These are phyloP conservation scores for Fusarium torulosum DNA, from an alignment of 2,329 filamentous ascomycete species.

Conservation along the genomic window DNA sequence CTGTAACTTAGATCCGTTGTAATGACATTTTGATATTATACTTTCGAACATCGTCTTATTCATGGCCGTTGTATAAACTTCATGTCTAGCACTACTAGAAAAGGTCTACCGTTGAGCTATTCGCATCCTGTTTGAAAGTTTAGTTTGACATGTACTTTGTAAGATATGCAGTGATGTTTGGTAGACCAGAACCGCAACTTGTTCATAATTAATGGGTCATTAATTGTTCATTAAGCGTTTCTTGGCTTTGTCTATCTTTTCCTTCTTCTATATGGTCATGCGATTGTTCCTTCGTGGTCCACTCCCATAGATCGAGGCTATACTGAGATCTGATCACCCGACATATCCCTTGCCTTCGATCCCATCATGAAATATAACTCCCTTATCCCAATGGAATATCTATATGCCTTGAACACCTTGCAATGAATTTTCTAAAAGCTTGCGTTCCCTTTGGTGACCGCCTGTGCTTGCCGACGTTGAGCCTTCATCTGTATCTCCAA, in stretches of 20 bases:
- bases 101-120: no score
- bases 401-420: background rate
- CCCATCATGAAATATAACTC: background rate
- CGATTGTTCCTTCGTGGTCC: background rate
- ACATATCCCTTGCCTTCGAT: background rate
- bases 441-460: background rate
- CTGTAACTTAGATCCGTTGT: slow-evolving; percentile 36
- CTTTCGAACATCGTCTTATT: slow-evolving; percentile 1
- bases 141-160: background rate
- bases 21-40: slow-evolving; percentile 35
- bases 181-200: no score
- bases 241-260: background rate
- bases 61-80: background rate
- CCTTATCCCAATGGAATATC: background rate
- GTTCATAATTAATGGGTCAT: no score
- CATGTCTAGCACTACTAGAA: no score
- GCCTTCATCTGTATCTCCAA: slow-evolving; percentile 7
- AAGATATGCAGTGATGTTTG: background rate
- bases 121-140: no score
- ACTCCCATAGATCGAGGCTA: background rate
- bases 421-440: slow-evolving; percentile 3
- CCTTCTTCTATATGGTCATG: background rate
- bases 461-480: slow-evolving; percentile 1
- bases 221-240: background rate
- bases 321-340: background rate